Base-by-base conservation (phyloP, 2,329 filamentous ascomycete species). In the Oidium heveae region DNA sequence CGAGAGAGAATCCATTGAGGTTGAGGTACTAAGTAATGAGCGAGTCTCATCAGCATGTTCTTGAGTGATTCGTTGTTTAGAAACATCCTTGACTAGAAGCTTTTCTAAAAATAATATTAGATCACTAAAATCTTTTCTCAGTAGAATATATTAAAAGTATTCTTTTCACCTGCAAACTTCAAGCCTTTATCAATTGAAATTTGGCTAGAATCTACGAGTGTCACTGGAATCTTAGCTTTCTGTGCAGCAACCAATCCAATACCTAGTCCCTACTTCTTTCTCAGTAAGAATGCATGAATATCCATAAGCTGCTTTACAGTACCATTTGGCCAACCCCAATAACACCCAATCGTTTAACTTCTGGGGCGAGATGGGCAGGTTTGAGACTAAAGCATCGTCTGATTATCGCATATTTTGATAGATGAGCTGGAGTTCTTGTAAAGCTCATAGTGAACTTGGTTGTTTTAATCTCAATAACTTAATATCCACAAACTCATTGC, bases 301-400 rank as follows among this genome's bases (percentile, higher is more conserved):
- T 41, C 18, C 3, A 52, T 34, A 18, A 39, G 44, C 32, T 28
- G 22, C 15, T 22, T 54, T 43, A 39, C 13, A 24, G 64, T 69
- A 94, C 88, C 88, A 96, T 95, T 68, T 96, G 91, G 32, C 91
- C 91, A 54, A 89, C 88, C 60, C 91, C 91, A 64, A 98, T 75
- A 52, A 98, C 89, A 64, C 89, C 91, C 44, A 98, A 71, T 60
- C 77, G 82, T 71, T 88, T 93, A 58, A 98, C 81, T 64, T 88
- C 79, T 55, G 80, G 78, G 57, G 77, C 78, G 62, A 71, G 65
- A 46, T 74, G 72, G 49, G 72, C 70, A 47, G 78, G 68, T 41
- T 76, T 79, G 36, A 79, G 80, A 71, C 83, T 88, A 70, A 93
- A 94, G 63, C 68, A 69, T 53, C 58, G 62, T 20, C 22, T 47